Conservation (phyloP, 352 stramenopile genomes). For the Phytophthora lateralis region DNA sequence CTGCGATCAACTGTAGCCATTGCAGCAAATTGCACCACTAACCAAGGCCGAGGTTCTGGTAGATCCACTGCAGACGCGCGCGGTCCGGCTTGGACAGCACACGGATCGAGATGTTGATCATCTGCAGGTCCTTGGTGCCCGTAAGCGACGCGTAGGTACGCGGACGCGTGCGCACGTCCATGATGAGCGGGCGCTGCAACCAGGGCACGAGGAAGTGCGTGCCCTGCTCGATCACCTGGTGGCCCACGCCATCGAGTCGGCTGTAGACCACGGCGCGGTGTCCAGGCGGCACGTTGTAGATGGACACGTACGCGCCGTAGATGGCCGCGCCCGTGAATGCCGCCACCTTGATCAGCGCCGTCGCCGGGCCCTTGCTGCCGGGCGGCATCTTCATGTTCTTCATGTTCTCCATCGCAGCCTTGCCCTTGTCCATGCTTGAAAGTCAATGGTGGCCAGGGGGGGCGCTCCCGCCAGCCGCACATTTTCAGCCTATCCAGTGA, state of each 20-base stretch:
- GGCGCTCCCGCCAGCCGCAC: slow-evolving; percentile 7
- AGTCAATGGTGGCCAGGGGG: slow-evolving; percentile 9
- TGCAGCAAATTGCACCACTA: no score
- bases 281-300: slow-evolving; percentile 90
- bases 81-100: slow-evolving; percentile 97
- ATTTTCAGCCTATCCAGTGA: slow-evolving; percentile 7
- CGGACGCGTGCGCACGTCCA: slow-evolving; percentile 93
- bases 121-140: slow-evolving; percentile 98
- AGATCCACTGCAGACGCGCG: slow-evolving; percentile 95
- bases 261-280: slow-evolving; percentile 92
- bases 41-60: slow-evolving; percentile 94
- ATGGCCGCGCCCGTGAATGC: slow-evolving; percentile 62
- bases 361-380: slow-evolving; percentile 56
- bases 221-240: slow-evolving; percentile 90
- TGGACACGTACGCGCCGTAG: slow-evolving; percentile 83
- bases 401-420: slow-evolving; percentile 89
- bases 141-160: slow-evolving; percentile 93
- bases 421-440: slow-evolving; percentile 80
- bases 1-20: not conserved
- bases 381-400: slow-evolving; percentile 90
- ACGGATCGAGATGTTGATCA: slow-evolving; percentile 99
- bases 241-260: slow-evolving; percentile 84
- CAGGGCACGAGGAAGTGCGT: slow-evolving; percentile 98
- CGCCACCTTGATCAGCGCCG: slow-evolving; percentile 67
- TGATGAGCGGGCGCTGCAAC: slow-evolving; percentile 97